Evolutionary conservation across 2,329 filamentous ascomycete genomes (phyloP).

Genomic region (Zasmidium angulare): DNA sequence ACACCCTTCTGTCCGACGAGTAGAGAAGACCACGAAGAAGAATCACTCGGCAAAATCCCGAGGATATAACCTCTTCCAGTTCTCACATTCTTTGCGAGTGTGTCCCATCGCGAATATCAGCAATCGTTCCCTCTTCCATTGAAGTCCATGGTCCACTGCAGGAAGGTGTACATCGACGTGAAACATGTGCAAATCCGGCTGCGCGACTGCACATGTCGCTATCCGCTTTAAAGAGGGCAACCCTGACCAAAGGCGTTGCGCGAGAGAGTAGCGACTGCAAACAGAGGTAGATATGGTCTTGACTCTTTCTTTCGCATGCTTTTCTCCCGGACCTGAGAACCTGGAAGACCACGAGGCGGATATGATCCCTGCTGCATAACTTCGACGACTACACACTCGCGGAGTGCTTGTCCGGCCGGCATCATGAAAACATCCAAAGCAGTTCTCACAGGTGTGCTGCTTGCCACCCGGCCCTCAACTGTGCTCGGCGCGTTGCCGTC

Average conservation of each 20-base stretch:
- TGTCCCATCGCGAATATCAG: no score
- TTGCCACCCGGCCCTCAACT: no score
- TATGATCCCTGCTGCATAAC: neutral
- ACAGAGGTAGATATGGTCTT: neutral
- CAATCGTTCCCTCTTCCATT: no score
- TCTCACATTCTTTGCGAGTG: no score
- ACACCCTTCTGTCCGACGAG: no score
- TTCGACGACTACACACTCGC: neutral
- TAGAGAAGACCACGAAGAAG: no score
- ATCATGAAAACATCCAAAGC: no score
- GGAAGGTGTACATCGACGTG: neutral
- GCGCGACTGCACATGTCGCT: conserved; percentile 1
- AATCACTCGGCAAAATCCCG: no score
- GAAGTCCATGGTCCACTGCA: neutral
- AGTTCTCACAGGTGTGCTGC: no score
- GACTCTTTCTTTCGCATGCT: neutral
- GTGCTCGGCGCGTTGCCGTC: no score
- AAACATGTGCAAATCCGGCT: neutral
- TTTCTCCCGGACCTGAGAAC: neutral
- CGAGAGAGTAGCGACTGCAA: neutral
- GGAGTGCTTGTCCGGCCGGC: neutral
- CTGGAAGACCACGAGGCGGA: neutral
- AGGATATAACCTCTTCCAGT: no score
- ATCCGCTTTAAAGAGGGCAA: conserved; percentile 1
- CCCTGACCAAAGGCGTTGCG: conserved; percentile 4